Base-by-base conservation (phyloP, 441 rosid species). In the Pelargonium australe region DNA sequence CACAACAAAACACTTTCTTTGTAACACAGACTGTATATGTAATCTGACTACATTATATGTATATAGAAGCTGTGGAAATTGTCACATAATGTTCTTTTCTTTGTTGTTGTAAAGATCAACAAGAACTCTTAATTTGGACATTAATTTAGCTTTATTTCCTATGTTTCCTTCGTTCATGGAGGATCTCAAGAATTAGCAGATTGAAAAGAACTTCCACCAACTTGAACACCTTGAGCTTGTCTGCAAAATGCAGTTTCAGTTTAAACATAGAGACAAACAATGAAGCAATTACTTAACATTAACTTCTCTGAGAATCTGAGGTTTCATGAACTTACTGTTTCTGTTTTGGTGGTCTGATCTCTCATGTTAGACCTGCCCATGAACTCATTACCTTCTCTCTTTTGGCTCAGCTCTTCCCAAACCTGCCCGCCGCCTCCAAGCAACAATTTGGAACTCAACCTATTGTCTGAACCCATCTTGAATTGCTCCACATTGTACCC, bases 321-420 rank as follows among this genome's bases (percentile, higher is more conserved):
- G 25, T 23, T 23, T 10, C n/a, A 49, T 16, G 31, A 43, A 64
- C 79, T 75, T 71, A 75, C 79, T 25, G 31, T 41, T 12, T 75
- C 68, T 43, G 73, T 31, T 61, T 28, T 31, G 11, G 20, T 9
- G 17, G 47, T 68, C 70, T 68, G 75, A 60, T 28, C 45, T 67
- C 44, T 45, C 7, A 16, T 63, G 43, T 19, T 23, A 11, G 55
- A 34, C 14, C 34, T 45, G 64, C 67, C 45, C n/a, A 57, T 64
- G 68, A 68, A 28, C 45, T 66, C 71, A 65, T 51, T 79, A 47
- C 28, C 66, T 61, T 74, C 40, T 51, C 68, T 37, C 31, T 51
- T 41, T 63, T 74, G 70, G 60, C 20, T 55, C 43, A 7, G 12
- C 40, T 69, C 47, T 63, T 40, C 25, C 16, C 14, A 23, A 25